Percentiles rank a stretch among this genome's conserved stretches.
phyloP scores from a whole-genome alignment of 768 basidiomycete species.

The Pleurotus djamor region DNA sequence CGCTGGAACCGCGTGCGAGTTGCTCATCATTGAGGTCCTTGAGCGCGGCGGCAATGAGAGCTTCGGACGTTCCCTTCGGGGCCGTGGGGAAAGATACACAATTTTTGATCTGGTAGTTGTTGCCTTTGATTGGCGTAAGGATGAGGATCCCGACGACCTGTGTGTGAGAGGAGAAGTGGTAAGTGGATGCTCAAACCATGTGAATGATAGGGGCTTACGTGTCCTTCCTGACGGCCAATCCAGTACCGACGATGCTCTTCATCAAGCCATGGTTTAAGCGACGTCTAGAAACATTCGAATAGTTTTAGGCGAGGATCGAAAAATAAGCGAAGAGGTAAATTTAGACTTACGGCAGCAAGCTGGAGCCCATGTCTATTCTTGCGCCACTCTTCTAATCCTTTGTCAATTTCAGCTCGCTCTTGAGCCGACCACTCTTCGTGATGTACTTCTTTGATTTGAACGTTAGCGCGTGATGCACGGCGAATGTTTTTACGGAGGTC shows the following conservation, averaged over 20 bases:
- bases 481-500: slow-evolving; percentile 62
- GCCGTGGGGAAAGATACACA: slow-evolving; percentile 50
- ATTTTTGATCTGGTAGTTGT: slow-evolving; percentile 58
- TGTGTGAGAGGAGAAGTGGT: neutral
- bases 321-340: neutral
- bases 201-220: slow-evolving; percentile 13
- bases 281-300: slow-evolving; percentile 26
- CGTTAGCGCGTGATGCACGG: slow-evolving; percentile 52
- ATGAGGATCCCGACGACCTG: slow-evolving; percentile 49
- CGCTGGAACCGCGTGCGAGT: slow-evolving; percentile 7
- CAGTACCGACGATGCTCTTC: slow-evolving; percentile 55
- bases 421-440: slow-evolving; percentile 38
- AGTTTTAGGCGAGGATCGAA: neutral
- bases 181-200: neutral
- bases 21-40: slow-evolving; percentile 27
- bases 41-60: slow-evolving; percentile 46
- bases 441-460: slow-evolving; percentile 44
- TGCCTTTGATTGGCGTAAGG: slow-evolving; percentile 42
- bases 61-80: slow-evolving; percentile 53
- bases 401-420: slow-evolving; percentile 44
- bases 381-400: slow-evolving; percentile 58
- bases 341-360: slow-evolving; percentile 40
- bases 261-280: slow-evolving; percentile 55
- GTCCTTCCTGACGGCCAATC: slow-evolving; percentile 38
- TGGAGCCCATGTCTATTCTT: slow-evolving; percentile 51